Evolutionary conservation across 495 filamentous ascomycete species (phyloP).

Genomic region (Aspergillus carlsbadensis): DNA sequence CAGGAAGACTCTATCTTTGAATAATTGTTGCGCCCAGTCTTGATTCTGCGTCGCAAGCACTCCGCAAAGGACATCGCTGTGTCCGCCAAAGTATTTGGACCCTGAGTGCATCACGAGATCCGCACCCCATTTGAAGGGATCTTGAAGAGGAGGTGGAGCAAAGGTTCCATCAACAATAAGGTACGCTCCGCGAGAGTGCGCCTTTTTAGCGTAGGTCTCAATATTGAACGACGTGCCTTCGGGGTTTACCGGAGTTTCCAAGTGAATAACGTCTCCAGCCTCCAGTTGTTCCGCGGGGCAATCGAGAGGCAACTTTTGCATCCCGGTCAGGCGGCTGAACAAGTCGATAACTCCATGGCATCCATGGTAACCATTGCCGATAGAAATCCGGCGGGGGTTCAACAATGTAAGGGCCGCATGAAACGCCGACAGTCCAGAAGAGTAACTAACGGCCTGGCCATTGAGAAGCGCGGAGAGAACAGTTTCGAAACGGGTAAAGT

Average conservation of each 20-base stretch:
- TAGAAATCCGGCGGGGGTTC: constrained; percentile 74
- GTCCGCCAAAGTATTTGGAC: constrained; percentile 94
- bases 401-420: constrained; percentile 76
- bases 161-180: constrained; percentile 92
- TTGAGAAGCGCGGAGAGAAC: constrained; percentile 71
- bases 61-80: constrained; percentile 87
- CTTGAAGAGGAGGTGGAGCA: constrained; percentile 83
- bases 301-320: constrained; percentile 64
- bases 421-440: constrained; percentile 83
- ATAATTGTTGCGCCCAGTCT: constrained; percentile 57
- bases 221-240: constrained; percentile 77
- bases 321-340: constrained; percentile 66
- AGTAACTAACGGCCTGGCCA: constrained; percentile 70
- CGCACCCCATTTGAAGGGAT: constrained; percentile 77
- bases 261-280: constrained; percentile 79
- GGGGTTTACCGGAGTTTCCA: constrained; percentile 93
- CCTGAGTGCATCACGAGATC: constrained; percentile 89
- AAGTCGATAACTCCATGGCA: constrained; percentile 80
- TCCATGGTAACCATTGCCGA: constrained; percentile 87
- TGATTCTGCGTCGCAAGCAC: constrained; percentile 63
- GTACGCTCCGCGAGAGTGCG: constrained; percentile 67
- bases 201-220: constrained; percentile 62
- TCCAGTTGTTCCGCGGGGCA: constrained; percentile 54
- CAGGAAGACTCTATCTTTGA: constrained; percentile 65
- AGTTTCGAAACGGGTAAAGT: constrained; percentile 77